Evolutionary conservation across 805 yeast species (phyloP).

Genomic region (Pichia insulana): DNA sequence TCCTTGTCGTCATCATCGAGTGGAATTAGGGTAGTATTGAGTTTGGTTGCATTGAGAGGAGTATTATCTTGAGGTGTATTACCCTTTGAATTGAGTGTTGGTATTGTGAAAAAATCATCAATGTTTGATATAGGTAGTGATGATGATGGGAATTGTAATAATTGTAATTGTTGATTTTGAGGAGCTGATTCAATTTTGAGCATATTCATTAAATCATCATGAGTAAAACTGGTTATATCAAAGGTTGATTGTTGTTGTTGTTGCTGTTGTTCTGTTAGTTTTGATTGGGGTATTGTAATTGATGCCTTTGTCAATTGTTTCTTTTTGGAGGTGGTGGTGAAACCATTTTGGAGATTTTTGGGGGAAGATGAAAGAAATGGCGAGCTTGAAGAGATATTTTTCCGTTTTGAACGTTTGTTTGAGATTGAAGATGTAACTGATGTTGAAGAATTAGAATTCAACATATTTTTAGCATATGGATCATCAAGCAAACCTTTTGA

Average conservation of each 20-base stretch:
- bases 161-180: no score
- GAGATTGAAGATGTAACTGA: background rate
- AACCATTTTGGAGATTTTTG: slow-evolving; percentile 6
- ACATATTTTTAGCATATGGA: slow-evolving; percentile 22
- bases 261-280: background rate
- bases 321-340: background rate
- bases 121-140: background rate
- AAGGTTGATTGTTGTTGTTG: background rate
- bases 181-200: background rate
- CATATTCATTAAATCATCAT: background rate
- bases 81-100: slow-evolving; percentile 4
- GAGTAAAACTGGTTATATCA: background rate
- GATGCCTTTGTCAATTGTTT: background rate
- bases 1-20: slow-evolving; percentile 36
- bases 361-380: slow-evolving; percentile 9
- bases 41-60: slow-evolving; percentile 39
- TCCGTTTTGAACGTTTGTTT: slow-evolving; percentile 2
- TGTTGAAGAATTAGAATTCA: no score
- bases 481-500: slow-evolving; percentile 26
- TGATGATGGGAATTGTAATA: background rate
- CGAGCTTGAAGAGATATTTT: slow-evolving; percentile 5
- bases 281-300: no score
- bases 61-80: slow-evolving; percentile 26
- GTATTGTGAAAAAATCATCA: background rate
- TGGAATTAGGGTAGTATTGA: slow-evolving; percentile 45